phyloP scores from a whole-genome alignment of 148 eudicot species.

The Rhododendron molle region DNA sequence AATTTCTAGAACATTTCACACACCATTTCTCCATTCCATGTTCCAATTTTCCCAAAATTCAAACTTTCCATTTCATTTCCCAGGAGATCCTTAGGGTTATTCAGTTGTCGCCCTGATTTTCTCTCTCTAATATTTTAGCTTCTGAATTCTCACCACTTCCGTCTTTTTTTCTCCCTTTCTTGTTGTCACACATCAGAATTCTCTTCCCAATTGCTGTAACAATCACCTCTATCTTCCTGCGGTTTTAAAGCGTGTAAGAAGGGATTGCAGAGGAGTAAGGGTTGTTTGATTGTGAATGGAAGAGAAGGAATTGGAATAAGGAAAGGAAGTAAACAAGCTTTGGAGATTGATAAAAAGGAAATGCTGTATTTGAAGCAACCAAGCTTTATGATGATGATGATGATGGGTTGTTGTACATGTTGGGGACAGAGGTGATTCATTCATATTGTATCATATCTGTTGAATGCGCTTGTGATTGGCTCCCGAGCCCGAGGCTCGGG shows the following conservation, averaged over 20 bases:
- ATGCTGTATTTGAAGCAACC: slow-evolving; percentile 66
- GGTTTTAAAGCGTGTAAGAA: background rate
- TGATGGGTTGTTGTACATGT: slow-evolving; percentile 3
- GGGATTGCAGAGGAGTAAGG: background rate
- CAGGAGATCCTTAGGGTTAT: background rate
- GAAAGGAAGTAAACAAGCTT: background rate
- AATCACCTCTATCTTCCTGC: background rate
- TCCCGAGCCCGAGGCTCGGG: slow-evolving; percentile 92
- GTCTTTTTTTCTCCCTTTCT: background rate
- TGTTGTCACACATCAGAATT: background rate
- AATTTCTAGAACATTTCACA: background rate
- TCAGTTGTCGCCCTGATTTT: background rate
- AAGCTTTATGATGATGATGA: slow-evolving; percentile 17
- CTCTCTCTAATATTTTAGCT: background rate
- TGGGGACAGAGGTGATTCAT: slow-evolving; percentile 16
- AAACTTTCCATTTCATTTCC: background rate
- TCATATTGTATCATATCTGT: background rate
- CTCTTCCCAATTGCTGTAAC: background rate
- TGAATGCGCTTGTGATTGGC: slow-evolving; percentile 53
- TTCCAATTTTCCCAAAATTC: background rate
- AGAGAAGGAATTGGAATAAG: slow-evolving; percentile 10
- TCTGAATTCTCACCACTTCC: background rate
- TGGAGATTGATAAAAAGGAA: slow-evolving; percentile 7
- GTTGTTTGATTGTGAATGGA: slow-evolving; percentile 9
- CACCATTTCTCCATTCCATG: background rate